Base-by-base conservation (phyloP, 2,329 filamentous ascomycete genomes). In the Aureobasidium namibiae region DNA sequence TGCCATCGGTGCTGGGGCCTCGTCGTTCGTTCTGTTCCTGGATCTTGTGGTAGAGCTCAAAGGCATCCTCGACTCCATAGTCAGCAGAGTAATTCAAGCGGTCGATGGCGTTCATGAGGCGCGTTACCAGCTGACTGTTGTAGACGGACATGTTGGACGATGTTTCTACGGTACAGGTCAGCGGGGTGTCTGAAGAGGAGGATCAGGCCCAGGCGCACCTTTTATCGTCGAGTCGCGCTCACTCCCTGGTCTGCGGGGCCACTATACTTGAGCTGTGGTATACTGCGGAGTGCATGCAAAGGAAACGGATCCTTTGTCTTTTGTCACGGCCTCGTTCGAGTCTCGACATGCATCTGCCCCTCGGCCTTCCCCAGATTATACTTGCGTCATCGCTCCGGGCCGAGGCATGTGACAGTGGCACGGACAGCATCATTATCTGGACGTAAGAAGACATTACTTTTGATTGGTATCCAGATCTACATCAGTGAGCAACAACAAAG, bases 401-500 rank as follows among this genome's bases (percentile, higher is more conserved):
- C 50, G 38, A 54, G 50, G 50, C 50, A 54, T 54, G 50, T 54
- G 50, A 42, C 4, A 54, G 24, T 33, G 14, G 26, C 23, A 38
- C 42, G 23, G 23, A 42, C 18, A 18, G n/a, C 1, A 10, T 41
- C 7, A 4, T n/a, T 6, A 4, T 10, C 18, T 14, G 0, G 39
- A 34, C n/a, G 29, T 5, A 53, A n/a, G 14, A n/a, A 45, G 42
- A 45, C 39, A 31, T 54, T 42, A 54, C 26, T 49, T 34, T 42
- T 52, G 24, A 26, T 23, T 36, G 16, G 21, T 23, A 42, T 29
- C 24, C 31, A 16, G 8, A 14, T 59, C 46, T 53, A 38, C 29
- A 46, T 68, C 75, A 89, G 73, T 89, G 83, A 53, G 81, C 79
- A 56, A 80, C 82, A 53, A 83, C 79, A 66, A 94, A 91, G 67